Base-by-base conservation (phyloP, 2,329 filamentous ascomycete species). In the Mycosphaerella sp. region DNA sequence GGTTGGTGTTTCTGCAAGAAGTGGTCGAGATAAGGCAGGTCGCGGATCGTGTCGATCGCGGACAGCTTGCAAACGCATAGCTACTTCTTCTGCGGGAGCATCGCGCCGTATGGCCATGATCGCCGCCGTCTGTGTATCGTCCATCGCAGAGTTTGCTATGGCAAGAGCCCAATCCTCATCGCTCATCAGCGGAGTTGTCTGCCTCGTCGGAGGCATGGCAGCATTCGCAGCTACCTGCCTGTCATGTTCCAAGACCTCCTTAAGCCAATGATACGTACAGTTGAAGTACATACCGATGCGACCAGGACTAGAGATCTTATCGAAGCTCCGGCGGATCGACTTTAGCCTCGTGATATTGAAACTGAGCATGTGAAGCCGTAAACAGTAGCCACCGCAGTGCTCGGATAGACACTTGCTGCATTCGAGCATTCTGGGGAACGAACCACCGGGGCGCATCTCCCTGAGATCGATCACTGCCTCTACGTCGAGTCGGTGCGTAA, bases 341-440 rank as follows among this genome's bases (percentile, higher is more conserved):
- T 45, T 45, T 9, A 53, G 27, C 14, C 16, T 41, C 6, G 42
- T 50, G 10, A 48, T 46, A 39, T 54, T 47, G 40, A 47, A 44
- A 5, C 44, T 43, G 18, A 50, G 14, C 27, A 41, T 44, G 5
- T 48, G 44, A 14, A 54, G 41, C 3, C 52, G 48, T 7, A 39
- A 27, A 36, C 52, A 54, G 21, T 51, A 51, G 21, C 52, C 52
- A 27, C 40, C 48, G 21, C 52, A 54, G 28, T 51, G 40, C 12
- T 51, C 30, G 5, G 49, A 51, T 3, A 14, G 17, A 27, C 52
- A 54, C 16, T 44, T 36, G 13, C 34, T 34, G 35, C 55, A 57
- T 10, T 32, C 34, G 13, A 41, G 28, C 6, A 27, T 25, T 18
- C 30, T 17, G 25, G 40, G 21, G 14, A 28, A n/a, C 18, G 14